Evolutionary conservation across 129 eudicot genomes (phyloP), one percentile per base, ranked within the genome.

Genomic region (Gnaphalium uliginosum): DNA sequence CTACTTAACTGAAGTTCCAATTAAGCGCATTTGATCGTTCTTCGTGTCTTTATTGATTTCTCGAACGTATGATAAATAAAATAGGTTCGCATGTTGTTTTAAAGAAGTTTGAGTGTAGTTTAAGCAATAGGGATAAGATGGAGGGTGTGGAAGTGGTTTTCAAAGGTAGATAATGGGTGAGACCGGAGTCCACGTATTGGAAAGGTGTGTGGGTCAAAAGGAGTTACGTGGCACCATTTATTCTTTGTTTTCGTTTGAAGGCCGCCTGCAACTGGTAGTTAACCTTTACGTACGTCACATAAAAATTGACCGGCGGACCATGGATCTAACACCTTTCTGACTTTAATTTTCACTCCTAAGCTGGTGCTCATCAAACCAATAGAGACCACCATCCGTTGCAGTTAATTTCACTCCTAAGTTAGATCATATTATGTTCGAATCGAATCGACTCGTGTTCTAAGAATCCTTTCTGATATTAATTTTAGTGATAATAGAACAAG

Each of bases 181-280:
- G 48, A 22, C 68, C 26, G 14, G 29, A 69, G 88, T 85, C 85
- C 86, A 89, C 89, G 92, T 84, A 69, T 17, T 21, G 26, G 33
- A 35, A 15, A 43, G 46, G 67, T 78, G 62, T 68, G 87, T 59
- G 86, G 76, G 76, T 35, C 81, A 74, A 70, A 71, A 43, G 59
- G 23, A 27, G 80, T 63, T 71, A 85, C 92, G 96, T 86, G 92
- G 88, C 63, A 33, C 76, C 14, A 22, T 25, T 23, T 25, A 29
- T 73, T 76, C 69, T 82, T 87, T 72, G 43, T 77, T 87, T 73
- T 89, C 92, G 27, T 26, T 13, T 64, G 77, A 17, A 57, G 51
- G 77, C 32, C 13, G 18, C 0, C n/a, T n/a, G n/a, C 0, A n/a
- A 57, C 22, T 37, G 71, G 24, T 46, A 59, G 43, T 48, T 64